These are phyloP conservation scores for Raphanus raphanistrum DNA, from an alignment of 345 rosid genomes.

Conservation along the genomic window DNA sequence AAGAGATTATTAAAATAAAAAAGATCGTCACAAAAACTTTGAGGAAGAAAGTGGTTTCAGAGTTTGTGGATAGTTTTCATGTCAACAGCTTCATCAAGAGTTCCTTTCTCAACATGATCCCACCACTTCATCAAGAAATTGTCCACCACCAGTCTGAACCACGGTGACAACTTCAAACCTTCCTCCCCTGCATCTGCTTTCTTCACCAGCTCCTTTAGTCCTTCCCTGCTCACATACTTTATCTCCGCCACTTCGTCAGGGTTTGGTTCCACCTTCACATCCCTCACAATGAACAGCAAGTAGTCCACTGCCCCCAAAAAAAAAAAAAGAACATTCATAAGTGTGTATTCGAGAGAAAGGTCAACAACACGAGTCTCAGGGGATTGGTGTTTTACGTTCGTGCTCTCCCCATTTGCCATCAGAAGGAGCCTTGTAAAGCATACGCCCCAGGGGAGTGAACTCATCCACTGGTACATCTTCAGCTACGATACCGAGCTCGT, in stretches of 20 bases:
- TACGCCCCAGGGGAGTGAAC: slow-evolving; percentile 75
- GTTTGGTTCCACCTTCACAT: slow-evolving; percentile 74
- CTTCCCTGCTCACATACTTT: slow-evolving; percentile 77
- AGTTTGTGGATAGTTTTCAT: slow-evolving; percentile 86
- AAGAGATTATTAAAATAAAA: too few species aligned
- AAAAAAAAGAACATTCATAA: neutral
- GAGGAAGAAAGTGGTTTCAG: slow-evolving; percentile 2
- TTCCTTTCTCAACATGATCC: slow-evolving; percentile 86
- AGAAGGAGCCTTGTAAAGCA: slow-evolving; percentile 96
- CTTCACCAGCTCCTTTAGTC: slow-evolving; percentile 79
- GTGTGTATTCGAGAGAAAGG: neutral
- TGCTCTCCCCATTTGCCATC: slow-evolving; percentile 99
- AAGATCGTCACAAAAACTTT: slow-evolving; percentile 1
- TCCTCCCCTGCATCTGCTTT: slow-evolving; percentile 95
- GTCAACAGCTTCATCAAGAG: slow-evolving; percentile 63
- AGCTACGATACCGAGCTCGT: slow-evolving; percentile 93
- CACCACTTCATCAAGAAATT: slow-evolving; percentile 97
- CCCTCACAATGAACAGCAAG: slow-evolving; percentile 83
- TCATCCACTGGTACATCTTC: slow-evolving; percentile 89
- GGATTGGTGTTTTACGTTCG: slow-evolving; percentile 57
- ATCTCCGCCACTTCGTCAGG: slow-evolving; percentile 87
- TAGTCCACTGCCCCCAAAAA: slow-evolving; percentile 72
- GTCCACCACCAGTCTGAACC: slow-evolving; percentile 94
- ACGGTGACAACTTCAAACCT: slow-evolving; percentile 84
- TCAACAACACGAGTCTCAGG: neutral